These are phyloP conservation scores for Cyclospora cayetanensis DNA, from an alignment of 169 alveolate species.

Conservation along the genomic window DNA sequence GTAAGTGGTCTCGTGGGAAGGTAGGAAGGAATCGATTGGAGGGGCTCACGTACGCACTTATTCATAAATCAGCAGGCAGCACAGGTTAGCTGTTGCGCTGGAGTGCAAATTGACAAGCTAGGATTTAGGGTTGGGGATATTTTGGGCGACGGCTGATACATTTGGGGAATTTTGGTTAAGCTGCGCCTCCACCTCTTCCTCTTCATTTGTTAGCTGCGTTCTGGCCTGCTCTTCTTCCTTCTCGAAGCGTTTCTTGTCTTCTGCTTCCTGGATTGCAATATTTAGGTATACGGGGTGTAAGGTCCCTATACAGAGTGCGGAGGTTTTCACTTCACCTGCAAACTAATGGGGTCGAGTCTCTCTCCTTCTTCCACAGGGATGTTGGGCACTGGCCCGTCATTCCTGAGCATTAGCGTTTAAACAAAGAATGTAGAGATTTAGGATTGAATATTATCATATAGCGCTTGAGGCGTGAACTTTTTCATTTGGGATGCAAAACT, in stretches of 20 bases:
- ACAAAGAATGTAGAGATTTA: no score
- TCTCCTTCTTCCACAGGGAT: not conserved
- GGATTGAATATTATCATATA: not conserved
- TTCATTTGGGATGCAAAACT: no score
- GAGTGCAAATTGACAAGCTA: no score
- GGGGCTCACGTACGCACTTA: no score
- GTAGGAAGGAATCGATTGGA: no score
- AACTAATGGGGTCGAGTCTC: not conserved
- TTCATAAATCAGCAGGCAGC: no score
- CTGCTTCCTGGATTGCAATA: not conserved
- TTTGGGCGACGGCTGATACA: no score
- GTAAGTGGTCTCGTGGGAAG: no score
- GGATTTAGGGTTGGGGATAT: not conserved
- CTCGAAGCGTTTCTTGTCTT: not conserved
- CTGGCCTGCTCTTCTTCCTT: not conserved
- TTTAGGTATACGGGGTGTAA: not conserved
- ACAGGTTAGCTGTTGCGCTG: no score
- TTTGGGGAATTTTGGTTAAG: not conserved
- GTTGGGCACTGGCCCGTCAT: not conserved
- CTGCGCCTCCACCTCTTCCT: not conserved
- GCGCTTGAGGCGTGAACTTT: no score
- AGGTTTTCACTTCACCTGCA: not conserved
- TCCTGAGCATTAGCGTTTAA: not conserved
- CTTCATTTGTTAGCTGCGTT: not conserved
- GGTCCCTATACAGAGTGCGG: not conserved